phyloP scores from a whole-genome alignment of 2,329 filamentous ascomycete genomes.

The Hymenoscyphus scutula region DNA sequence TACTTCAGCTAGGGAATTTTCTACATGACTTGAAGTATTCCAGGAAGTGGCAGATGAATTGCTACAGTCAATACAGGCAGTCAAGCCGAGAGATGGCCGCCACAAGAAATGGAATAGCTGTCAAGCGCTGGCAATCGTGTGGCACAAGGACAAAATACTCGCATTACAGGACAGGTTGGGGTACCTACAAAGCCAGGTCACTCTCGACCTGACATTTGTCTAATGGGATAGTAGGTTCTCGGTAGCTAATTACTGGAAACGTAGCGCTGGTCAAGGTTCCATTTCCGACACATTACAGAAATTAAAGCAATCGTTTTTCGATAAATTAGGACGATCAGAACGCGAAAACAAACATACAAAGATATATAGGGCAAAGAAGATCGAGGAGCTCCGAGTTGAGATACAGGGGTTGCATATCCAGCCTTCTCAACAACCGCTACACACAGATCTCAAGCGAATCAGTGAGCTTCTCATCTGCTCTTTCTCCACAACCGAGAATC shows the following conservation, averaged over 20 bases:
- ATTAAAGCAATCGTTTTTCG: neutral
- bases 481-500: neutral
- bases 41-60: neutral
- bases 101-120: neutral
- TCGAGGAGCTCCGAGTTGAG: neutral
- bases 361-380: neutral
- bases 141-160: neutral
- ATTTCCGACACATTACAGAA: neutral
- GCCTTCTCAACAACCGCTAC: neutral
- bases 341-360: neutral
- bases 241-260: neutral
- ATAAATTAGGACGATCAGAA: neutral
- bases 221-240: neutral
- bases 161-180: neutral
- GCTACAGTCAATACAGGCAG: neutral
- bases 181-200: neutral
- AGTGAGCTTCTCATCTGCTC: neutral
- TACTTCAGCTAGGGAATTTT: neutral
- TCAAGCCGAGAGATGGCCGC: neutral
- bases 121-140: neutral
- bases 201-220: neutral
- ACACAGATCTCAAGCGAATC: neutral
- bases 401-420: neutral
- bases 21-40: neutral
- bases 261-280: neutral